A percentile compares a stretch with the other conserved stretches of the same genome.
These are phyloP conservation scores for Venustampulla echinocandica DNA, from an alignment of 495 filamentous ascomycete genomes.

Conservation along the genomic window DNA sequence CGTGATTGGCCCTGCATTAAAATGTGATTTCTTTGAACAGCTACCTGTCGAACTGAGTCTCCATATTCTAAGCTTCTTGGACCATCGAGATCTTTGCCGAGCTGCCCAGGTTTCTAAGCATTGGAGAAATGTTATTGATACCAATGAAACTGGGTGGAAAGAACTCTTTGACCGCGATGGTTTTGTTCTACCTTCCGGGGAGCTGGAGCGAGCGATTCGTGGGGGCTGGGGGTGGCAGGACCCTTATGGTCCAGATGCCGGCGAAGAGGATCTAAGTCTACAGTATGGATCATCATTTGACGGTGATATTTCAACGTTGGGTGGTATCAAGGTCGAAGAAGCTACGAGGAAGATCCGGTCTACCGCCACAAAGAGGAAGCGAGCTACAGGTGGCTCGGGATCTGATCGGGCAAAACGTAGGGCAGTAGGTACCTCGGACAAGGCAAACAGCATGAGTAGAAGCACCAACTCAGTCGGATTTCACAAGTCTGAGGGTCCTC, in stretches of 20 bases:
- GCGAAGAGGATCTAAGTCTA: slow-evolving; percentile 69
- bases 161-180: slow-evolving; percentile 80
- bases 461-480: slow-evolving; percentile 11
- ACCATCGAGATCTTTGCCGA: slow-evolving; percentile 78
- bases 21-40: slow-evolving; percentile 80
- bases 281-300: slow-evolving; percentile 32
- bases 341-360: slow-evolving; percentile 10
- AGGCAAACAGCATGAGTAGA: slow-evolving; percentile 14
- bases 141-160: slow-evolving; percentile 93
- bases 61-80: slow-evolving; percentile 79
- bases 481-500: slow-evolving; percentile 62
- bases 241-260: slow-evolving; percentile 63
- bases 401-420: slow-evolving; percentile 19
- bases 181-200: slow-evolving; percentile 67
- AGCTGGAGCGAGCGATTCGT: slow-evolving; percentile 74
- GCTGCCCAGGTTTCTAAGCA: slow-evolving; percentile 90
- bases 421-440: slow-evolving; percentile 10
- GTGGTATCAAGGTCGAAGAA: slow-evolving; percentile 8
- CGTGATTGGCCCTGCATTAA: slow-evolving; percentile 91
- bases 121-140: slow-evolving; percentile 84
- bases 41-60: slow-evolving; percentile 82
- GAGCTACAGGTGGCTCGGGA: slow-evolving; percentile 14
- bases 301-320: slow-evolving; percentile 20
- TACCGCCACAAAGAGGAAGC: slow-evolving; percentile 22
- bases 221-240: slow-evolving; percentile 99